Conservation (phyloP, 495 filamentous ascomycete species). For the Talaromyces proteolyticus region DNA sequence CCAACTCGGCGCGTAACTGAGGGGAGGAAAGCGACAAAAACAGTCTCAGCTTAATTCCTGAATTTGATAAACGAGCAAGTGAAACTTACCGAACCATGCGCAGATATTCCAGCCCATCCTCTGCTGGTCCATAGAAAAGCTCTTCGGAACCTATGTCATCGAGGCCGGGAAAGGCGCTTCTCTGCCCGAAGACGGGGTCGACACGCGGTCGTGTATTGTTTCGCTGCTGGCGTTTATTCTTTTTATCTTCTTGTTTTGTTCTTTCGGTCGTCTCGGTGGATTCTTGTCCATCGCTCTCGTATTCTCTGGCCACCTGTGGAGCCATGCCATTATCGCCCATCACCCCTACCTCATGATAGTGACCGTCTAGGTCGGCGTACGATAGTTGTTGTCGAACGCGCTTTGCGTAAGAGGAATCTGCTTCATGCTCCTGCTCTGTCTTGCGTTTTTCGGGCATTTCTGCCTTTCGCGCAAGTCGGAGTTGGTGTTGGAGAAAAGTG, state of each 20-base stretch:
- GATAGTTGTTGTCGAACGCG: constrained; percentile 4
- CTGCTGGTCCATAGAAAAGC: constrained; percentile 42
- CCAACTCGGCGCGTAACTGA: constrained; percentile 8
- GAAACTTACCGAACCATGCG: constrained; percentile 70
- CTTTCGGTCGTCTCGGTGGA: not conserved
- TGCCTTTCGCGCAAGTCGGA: not conserved
- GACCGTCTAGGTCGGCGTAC: constrained; percentile 4
- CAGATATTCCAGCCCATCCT: constrained; percentile 69
- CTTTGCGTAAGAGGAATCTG: not conserved
- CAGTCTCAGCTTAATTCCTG: constrained; percentile 5
- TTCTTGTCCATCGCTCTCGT: constrained; percentile 11
- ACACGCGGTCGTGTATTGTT: constrained; percentile 38
- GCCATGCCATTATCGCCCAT: not conserved
- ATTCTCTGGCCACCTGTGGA: constrained; percentile 16
- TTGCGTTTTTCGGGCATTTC: constrained; percentile 9
- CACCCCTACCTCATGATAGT: not conserved
- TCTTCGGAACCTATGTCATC: constrained; percentile 47
- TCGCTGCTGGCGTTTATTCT: constrained; percentile 4
- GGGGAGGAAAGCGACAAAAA: constrained; percentile 4
- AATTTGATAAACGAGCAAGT: constrained; percentile 5
- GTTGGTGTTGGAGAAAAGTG: not conserved
- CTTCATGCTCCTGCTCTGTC: not conserved
- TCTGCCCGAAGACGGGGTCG: constrained; percentile 69
- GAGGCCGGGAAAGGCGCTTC: constrained; percentile 70
- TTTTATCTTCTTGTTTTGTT: not conserved